A percentile compares a stretch with the other conserved stretches of the same genome.
Evolutionary conservation across 129 eudicot genomes (phyloP).

Genomic region (Daucus carota): DNA sequence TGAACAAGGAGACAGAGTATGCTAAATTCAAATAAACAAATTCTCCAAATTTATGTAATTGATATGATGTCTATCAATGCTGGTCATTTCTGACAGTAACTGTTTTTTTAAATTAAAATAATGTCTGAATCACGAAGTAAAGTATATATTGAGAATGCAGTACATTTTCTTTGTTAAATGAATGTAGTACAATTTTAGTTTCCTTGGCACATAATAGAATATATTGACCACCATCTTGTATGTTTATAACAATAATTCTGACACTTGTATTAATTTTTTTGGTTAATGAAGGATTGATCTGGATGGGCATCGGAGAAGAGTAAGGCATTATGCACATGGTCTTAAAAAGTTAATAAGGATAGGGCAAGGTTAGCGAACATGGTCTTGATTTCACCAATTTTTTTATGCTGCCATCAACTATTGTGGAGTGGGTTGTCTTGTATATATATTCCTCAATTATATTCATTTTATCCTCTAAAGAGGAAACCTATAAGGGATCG

Average conservation of each 20-base stretch:
- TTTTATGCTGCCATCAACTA: neutral
- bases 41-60: neutral
- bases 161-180: too few species aligned
- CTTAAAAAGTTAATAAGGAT: slow-evolving; percentile 76
- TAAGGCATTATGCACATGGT: slow-evolving; percentile 81
- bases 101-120: neutral
- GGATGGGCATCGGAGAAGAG: slow-evolving; percentile 84
- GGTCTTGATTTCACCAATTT: neutral
- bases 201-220: neutral
- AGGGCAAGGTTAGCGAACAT: slow-evolving; percentile 73
- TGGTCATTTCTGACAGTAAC: neutral
- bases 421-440: neutral
- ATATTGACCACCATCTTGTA: neutral
- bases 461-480: neutral
- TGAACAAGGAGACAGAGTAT: slow-evolving; percentile 82
- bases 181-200: neutral
- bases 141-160: neutral
- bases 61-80: neutral
- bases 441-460: neutral
- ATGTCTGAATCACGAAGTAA: neutral
- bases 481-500: neutral
- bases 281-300: slow-evolving; percentile 66
- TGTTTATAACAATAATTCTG: neutral
- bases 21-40: slow-evolving; percentile 1
- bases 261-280: neutral